These are phyloP conservation scores for Thielaviopsis euricoi DNA, from an alignment of 2,329 filamentous ascomycete genomes.

Conservation along the genomic window DNA sequence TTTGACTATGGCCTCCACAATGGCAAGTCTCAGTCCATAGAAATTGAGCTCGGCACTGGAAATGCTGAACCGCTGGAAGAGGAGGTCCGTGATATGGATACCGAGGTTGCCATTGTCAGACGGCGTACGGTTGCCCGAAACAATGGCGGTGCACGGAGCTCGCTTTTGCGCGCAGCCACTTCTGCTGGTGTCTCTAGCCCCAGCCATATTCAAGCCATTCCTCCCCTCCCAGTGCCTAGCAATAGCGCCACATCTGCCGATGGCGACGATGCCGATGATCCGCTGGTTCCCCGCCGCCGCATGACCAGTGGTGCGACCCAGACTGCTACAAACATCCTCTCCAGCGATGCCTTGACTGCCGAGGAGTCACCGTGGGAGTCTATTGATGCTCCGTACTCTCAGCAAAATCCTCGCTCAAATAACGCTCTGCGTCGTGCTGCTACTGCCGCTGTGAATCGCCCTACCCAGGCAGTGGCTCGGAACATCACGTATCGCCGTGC, in stretches of 20 bases:
- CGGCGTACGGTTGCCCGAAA: conserved; percentile 54
- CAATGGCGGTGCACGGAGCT: conserved; percentile 29
- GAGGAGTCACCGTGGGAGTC: conserved; percentile 25
- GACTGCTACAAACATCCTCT: neutral
- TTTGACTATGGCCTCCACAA: conserved; percentile 48
- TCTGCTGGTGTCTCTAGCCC: conserved; percentile 19
- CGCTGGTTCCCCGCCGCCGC: conserved; percentile 32
- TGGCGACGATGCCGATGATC: conserved; percentile 31
- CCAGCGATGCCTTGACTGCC: conserved; percentile 9
- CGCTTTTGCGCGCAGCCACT: conserved; percentile 34
- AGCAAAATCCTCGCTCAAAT: conserved; percentile 53
- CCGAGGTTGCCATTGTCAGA: conserved; percentile 64
- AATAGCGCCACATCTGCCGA: conserved; percentile 5
- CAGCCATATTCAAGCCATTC: conserved; percentile 13
- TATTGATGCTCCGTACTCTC: conserved; percentile 55
- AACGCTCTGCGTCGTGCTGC: conserved; percentile 57
- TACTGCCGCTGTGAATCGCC: conserved; percentile 58
- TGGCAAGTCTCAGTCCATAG: conserved; percentile 39
- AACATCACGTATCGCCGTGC: conserved; percentile 48
- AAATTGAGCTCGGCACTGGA: conserved; percentile 57
- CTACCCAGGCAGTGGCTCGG: conserved; percentile 37
- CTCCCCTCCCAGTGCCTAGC: conserved; percentile 18
- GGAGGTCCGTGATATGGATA: conserved; percentile 55
- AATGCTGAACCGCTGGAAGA: conserved; percentile 56
- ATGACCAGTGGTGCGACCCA: conserved; percentile 17